A percentile compares a stretch with the other conserved stretches of the same genome.
Conservation (phyloP, 2,329 filamentous ascomycete species). For the Cladosporium oxysporum region DNA sequence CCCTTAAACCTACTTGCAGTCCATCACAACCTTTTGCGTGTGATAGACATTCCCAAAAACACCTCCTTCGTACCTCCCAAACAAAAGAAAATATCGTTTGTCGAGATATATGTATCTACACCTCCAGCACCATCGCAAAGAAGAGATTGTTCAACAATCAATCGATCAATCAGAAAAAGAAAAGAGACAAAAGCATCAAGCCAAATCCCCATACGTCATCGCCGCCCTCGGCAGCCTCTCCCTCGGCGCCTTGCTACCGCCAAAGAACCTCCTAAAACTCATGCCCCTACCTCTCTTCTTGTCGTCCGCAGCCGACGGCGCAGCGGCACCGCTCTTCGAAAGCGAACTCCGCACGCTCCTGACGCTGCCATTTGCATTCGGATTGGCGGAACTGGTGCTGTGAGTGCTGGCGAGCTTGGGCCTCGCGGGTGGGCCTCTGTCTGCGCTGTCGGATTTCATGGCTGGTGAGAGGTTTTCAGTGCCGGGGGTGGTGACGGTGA, state of each 20-base stretch:
- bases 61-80: no score
- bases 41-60: neutral
- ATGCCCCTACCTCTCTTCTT: constrained; percentile 13
- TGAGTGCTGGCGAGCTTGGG: neutral
- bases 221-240: constrained; percentile 6
- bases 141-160: neutral
- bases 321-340: neutral
- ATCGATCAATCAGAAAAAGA: neutral
- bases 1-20: no score
- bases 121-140: no score
- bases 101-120: no score
- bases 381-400: neutral
- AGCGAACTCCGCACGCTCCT: neutral
- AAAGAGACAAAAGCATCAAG: neutral
- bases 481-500: constrained; percentile 2
- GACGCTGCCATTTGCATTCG: neutral
- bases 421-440: neutral
- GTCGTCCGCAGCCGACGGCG: neutral
- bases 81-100: no score
- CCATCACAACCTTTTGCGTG: no score
- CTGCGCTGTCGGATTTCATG: neutral
- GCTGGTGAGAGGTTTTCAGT: neutral
- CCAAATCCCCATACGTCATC: constrained; percentile 20
- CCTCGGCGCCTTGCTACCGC: neutral
- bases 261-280: constrained; percentile 15